phyloP scores from a whole-genome alignment of 2,329 filamentous ascomycete genomes.

The Botryotinia calthae region DNA sequence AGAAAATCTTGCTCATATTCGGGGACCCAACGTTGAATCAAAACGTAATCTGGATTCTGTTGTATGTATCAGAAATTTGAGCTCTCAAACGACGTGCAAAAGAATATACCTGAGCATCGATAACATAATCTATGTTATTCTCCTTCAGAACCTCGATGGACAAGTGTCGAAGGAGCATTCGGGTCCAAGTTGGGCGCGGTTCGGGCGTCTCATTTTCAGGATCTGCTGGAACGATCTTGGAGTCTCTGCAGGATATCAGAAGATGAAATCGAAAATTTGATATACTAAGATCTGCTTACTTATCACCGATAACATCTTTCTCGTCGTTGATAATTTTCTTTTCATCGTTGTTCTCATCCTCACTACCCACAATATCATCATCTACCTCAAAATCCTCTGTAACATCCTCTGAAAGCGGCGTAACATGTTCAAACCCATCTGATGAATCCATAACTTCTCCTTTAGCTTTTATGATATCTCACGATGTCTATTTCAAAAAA shows the following conservation, averaged over 20 bases:
- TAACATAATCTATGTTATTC: constrained; percentile 56
- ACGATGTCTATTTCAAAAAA: not conserved
- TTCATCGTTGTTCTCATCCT: not conserved
- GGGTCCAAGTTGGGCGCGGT: constrained; percentile 56
- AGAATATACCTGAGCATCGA: constrained; percentile 41
- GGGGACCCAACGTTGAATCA: constrained; percentile 71
- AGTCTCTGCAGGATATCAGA: constrained; percentile 36
- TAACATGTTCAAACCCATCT: not conserved
- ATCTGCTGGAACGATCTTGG: constrained; percentile 44
- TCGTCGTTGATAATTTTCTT: constrained; percentile 44
- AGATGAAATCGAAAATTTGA: constrained; percentile 39
- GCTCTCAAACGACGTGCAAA: no score
- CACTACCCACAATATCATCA: no score
- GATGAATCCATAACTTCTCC: not conserved
- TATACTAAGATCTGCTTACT: not conserved
- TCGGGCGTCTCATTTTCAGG: constrained; percentile 39
- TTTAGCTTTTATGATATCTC: no score
- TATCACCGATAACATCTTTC: constrained; percentile 45
- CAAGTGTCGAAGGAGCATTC: constrained; percentile 59
- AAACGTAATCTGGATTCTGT: constrained; percentile 64
- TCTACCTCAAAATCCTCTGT: accelerated
- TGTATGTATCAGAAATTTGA: not conserved
- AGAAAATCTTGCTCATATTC: constrained; percentile 69
- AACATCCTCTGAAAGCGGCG: not conserved
- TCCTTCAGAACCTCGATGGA: constrained; percentile 58